Conservation (phyloP, 139 green algal genomes). For the Deuterostichococcus epilithicus region DNA sequence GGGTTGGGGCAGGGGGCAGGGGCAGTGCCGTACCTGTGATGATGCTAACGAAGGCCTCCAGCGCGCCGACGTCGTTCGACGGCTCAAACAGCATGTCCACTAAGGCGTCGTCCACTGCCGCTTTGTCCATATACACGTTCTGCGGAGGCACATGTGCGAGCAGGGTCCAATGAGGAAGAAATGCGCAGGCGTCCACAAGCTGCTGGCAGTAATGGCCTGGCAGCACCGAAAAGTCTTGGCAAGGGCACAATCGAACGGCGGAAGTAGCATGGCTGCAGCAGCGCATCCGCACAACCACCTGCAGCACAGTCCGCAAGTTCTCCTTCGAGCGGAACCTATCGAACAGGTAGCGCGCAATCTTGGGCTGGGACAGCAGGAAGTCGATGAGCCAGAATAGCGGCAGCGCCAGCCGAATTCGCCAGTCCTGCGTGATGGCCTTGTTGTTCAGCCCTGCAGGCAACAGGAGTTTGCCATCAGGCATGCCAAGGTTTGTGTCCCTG, state of each 20-base stretch:
- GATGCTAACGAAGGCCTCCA: constrained; percentile 85
- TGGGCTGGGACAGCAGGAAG: constrained; percentile 68
- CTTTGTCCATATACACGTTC: constrained; percentile 67
- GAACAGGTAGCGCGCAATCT: constrained; percentile 66
- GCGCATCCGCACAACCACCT: background rate
- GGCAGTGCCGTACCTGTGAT: constrained; percentile 54
- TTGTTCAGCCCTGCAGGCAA: constrained; percentile 25
- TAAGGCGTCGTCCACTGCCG: constrained; percentile 82
- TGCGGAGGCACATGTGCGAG: constrained; percentile 21
- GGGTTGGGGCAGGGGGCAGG: no score
- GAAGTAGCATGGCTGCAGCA: background rate
- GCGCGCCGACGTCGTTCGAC: constrained; percentile 55
- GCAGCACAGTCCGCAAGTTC: constrained; percentile 58
- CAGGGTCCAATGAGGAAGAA: background rate
- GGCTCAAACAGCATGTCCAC: constrained; percentile 68
- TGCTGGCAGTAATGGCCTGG: background rate
- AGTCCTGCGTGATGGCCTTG: constrained; percentile 59
- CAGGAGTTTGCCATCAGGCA: background rate
- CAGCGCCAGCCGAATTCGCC: constrained; percentile 70
- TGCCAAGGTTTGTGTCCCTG: no score
- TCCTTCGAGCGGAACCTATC: constrained; percentile 51
- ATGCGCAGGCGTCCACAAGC: background rate
- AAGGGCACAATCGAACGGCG: background rate
- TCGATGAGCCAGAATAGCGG: constrained; percentile 87
- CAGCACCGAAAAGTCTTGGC: background rate